Evolutionary conservation across 495 filamentous ascomycete species (phyloP).

Genomic region (Barbatosphaeria neglecta): DNA sequence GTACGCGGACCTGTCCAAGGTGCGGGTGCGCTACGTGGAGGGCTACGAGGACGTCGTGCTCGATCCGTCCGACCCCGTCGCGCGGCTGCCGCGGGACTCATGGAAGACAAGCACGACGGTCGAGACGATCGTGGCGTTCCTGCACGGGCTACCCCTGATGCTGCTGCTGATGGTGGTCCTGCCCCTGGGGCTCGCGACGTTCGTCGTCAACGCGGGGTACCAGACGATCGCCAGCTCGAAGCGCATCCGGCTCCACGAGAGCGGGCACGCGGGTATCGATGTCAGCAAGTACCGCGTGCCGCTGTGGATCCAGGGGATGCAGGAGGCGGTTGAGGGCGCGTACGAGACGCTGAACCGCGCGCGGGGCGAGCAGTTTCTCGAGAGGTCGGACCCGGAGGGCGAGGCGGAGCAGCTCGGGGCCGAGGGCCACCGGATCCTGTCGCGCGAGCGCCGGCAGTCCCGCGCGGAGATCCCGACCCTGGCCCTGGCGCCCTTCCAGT

Average conservation of each 20-base stretch:
- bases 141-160: slow-evolving; percentile 42
- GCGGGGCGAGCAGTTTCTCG: slow-evolving; percentile 51
- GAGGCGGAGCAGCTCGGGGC: slow-evolving; percentile 8
- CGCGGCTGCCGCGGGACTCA: slow-evolving; percentile 21
- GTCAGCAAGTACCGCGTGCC: slow-evolving; percentile 61
- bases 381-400: slow-evolving; percentile 23
- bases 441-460: slow-evolving; percentile 25
- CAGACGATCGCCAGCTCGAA: slow-evolving; percentile 61
- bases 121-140: slow-evolving; percentile 15
- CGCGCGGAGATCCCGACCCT: slow-evolving; percentile 45
- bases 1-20: slow-evolving; percentile 49
- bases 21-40: slow-evolving; percentile 58
- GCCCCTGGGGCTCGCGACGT: slow-evolving; percentile 55
- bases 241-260: slow-evolving; percentile 65
- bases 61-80: slow-evolving; percentile 52
- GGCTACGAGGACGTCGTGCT: slow-evolving; percentile 70
- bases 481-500: slow-evolving; percentile 68
- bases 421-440: slow-evolving; percentile 12
- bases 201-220: slow-evolving; percentile 60
- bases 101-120: slow-evolving; percentile 15
- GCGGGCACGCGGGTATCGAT: slow-evolving; percentile 52
- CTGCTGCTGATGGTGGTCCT: slow-evolving; percentile 53
- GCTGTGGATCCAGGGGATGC: slow-evolving; percentile 59
- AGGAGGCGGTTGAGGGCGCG: slow-evolving; percentile 58
- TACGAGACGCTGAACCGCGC: slow-evolving; percentile 57